A percentile compares a stretch with the other conserved stretches of the same genome.
phyloP scores from a whole-genome alignment of 2,329 filamentous ascomycete genomes.

The Diaporthe citri region DNA sequence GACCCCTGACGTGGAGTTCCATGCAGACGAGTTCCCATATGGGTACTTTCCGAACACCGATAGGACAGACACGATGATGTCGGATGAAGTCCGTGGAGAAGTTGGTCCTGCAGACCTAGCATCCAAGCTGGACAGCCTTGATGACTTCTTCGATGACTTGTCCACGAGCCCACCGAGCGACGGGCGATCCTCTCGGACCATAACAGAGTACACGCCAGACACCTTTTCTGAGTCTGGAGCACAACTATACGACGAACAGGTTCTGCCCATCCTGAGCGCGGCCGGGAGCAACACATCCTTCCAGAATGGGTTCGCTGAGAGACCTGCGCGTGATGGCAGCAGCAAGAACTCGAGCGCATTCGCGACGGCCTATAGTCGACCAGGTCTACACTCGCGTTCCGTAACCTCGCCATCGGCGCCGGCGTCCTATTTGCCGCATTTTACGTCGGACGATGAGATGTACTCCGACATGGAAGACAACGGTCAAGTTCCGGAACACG shows the following conservation, averaged over 20 bases:
- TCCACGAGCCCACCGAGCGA: slow-evolving; percentile 72
- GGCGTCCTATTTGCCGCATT: slow-evolving; percentile 65
- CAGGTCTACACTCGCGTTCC: slow-evolving; percentile 82
- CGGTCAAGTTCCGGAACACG: slow-evolving; percentile 48
- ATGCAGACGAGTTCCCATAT: slow-evolving; percentile 87
- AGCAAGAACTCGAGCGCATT: slow-evolving; percentile 74
- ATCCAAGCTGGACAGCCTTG: slow-evolving; percentile 81
- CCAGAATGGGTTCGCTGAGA: slow-evolving; percentile 88
- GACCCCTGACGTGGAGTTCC: slow-evolving; percentile 92
- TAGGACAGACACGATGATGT: slow-evolving; percentile 92
- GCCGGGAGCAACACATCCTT: slow-evolving; percentile 78
- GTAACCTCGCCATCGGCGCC: slow-evolving; percentile 83
- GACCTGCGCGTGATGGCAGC: slow-evolving; percentile 57
- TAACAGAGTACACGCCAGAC: slow-evolving; percentile 75
- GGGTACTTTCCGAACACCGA: slow-evolving; percentile 81
- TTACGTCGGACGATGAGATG: slow-evolving; percentile 82
- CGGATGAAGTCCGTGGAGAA: slow-evolving; percentile 81
- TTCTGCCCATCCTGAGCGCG: slow-evolving; percentile 88
- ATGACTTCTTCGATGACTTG: slow-evolving; percentile 84
- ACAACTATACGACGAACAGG: slow-evolving; percentile 92
- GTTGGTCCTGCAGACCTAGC: slow-evolving; percentile 86
- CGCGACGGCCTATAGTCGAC: slow-evolving; percentile 64
- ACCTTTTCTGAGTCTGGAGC: slow-evolving; percentile 77
- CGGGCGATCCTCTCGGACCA: slow-evolving; percentile 71
- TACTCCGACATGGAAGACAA: slow-evolving; percentile 84